These are phyloP conservation scores for Leptodontidium sp. DNA, from an alignment of 2,329 filamentous ascomycete species.

Conservation along the genomic window DNA sequence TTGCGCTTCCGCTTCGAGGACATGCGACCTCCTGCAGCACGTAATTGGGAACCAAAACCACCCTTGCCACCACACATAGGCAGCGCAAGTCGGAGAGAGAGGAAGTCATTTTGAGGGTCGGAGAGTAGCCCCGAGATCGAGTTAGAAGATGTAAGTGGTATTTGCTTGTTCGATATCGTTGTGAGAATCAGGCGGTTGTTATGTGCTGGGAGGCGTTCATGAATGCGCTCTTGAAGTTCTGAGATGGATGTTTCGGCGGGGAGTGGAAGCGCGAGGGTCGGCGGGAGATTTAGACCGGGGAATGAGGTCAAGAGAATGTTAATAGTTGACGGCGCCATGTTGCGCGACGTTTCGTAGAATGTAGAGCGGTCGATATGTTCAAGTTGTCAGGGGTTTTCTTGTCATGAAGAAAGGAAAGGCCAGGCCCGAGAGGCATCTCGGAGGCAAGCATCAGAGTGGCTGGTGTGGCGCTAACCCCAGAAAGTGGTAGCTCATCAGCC, in stretches of 20 bases:
- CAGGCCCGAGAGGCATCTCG: not conserved
- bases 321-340: conserved; percentile 66
- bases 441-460: not conserved
- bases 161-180: conserved; percentile 78
- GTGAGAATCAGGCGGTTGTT: conserved; percentile 77
- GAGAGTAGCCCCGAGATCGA: conserved; percentile 70
- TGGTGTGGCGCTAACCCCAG: conserved; percentile 12
- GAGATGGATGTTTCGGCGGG: conserved; percentile 69
- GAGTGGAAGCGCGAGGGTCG: conserved; percentile 83
- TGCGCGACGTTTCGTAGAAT: conserved; percentile 6
- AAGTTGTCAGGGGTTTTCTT: not conserved
- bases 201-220: conserved; percentile 66
- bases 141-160: conserved; percentile 61
- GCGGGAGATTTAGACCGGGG: conserved; percentile 80
- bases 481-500: conserved; percentile 16
- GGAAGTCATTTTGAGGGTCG: conserved; percentile 67
- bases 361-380: not conserved
- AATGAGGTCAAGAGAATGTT: conserved; percentile 90
- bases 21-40: conserved; percentile 97
- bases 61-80: conserved; percentile 93
- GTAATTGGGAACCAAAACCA: conserved; percentile 95
- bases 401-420: not conserved
- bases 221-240: conserved; percentile 70
- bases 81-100: conserved; percentile 82
- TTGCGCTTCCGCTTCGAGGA: conserved; percentile 87